These are phyloP conservation scores for Flueggea neowawraea DNA, from an alignment of 441 rosid genomes.

Conservation along the genomic window DNA sequence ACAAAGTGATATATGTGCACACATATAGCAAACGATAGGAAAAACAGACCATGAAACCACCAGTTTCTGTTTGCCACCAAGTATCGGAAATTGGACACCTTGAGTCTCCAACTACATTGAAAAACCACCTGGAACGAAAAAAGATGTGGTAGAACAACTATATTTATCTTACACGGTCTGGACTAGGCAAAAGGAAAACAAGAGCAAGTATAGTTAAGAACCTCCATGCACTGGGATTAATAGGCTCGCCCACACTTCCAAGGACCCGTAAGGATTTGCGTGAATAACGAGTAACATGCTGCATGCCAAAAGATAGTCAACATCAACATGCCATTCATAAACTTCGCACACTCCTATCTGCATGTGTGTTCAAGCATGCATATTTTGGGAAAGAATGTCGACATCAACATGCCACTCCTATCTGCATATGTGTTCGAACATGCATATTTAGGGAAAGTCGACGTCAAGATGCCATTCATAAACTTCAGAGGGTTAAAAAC, in stretches of 20 bases:
- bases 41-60: slow-evolving; percentile 82
- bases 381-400: too few relatives aligned
- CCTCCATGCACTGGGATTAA: slow-evolving; percentile 99
- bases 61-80: slow-evolving; percentile 99
- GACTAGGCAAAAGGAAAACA: slow-evolving; percentile 14
- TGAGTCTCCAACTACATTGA: slow-evolving; percentile 84
- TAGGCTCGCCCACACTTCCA: slow-evolving; percentile 99
- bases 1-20: too few relatives aligned
- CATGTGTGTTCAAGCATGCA: background rate
- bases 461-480: background rate
- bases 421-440: background rate
- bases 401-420: background rate
- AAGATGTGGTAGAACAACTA: slow-evolving; percentile 10
- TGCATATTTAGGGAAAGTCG: too few relatives aligned
- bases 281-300: slow-evolving; percentile 76
- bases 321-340: slow-evolving; percentile 12
- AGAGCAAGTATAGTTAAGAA: slow-evolving; percentile 21
- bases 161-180: slow-evolving; percentile 2
- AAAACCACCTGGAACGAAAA: slow-evolving; percentile 73
- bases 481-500: too few relatives aligned
- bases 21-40: slow-evolving; percentile 3
- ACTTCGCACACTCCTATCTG: background rate
- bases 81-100: slow-evolving; percentile 98
- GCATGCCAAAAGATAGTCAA: slow-evolving; percentile 27
- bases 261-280: slow-evolving; percentile 91